Evolutionary conservation across 2,329 filamentous ascomycete genomes (phyloP).

Genomic region (Aspergillus pseudoviridinutans): DNA sequence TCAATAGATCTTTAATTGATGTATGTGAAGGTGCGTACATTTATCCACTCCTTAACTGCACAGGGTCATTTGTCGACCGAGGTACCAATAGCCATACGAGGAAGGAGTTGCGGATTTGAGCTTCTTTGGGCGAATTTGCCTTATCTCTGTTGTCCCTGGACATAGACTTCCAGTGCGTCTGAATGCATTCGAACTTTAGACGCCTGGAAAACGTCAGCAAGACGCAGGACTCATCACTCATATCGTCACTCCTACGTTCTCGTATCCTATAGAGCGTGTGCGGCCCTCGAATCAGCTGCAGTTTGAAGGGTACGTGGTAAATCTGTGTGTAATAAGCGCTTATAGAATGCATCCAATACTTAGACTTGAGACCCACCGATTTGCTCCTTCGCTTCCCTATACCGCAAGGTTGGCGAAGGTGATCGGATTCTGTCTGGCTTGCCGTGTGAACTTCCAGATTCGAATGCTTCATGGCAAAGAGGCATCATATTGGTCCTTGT

Average conservation of each 20-base stretch:
- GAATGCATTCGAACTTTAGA: background rate
- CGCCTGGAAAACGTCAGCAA: background rate
- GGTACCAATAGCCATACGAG: too few relatives aligned
- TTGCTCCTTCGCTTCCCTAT: too few relatives aligned
- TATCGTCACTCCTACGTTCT: background rate
- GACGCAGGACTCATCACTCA: background rate
- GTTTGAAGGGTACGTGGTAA: too few relatives aligned
- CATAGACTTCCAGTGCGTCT: background rate
- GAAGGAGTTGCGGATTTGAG: background rate
- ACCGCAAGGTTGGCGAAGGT: background rate
- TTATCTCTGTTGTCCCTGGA: background rate
- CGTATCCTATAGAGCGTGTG: too few relatives aligned
- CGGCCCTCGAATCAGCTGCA: background rate
- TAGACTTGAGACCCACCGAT: too few relatives aligned
- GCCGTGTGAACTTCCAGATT: background rate
- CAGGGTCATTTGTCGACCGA: too few relatives aligned
- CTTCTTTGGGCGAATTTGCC: background rate
- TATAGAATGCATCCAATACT: too few relatives aligned
- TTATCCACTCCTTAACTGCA: too few relatives aligned
- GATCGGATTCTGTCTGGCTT: background rate
- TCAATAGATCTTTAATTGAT: too few relatives aligned
- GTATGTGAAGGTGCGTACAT: too few relatives aligned
- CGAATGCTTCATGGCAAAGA: constrained; percentile 10
- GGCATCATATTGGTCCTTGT: constrained; percentile 19
- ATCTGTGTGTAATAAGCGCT: too few relatives aligned